phyloP scores from a whole-genome alignment of 371 early-diverging fungal species.

The Lichtheimia ramosa region DNA sequence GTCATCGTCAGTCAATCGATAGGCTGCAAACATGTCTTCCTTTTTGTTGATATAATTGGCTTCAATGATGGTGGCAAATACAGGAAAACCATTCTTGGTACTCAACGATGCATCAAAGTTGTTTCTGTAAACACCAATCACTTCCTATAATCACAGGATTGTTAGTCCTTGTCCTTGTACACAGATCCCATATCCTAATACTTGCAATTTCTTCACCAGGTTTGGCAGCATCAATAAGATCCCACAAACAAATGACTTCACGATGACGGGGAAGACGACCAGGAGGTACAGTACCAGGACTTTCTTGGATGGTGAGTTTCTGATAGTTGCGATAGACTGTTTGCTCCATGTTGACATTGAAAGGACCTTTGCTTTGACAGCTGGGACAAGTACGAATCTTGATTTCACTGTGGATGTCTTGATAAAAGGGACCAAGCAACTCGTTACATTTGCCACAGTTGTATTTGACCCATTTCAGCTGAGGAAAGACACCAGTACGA shows the following conservation, averaged over 20 bases:
- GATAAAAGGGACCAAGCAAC: slow-evolving; percentile 94
- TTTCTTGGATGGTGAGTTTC: slow-evolving; percentile 97
- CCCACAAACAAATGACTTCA: slow-evolving; percentile 96
- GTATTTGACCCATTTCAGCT: slow-evolving; percentile 96
- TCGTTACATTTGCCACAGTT: slow-evolving; percentile 96
- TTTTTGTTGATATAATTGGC: slow-evolving; percentile 91
- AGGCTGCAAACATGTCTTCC: slow-evolving; percentile 85
- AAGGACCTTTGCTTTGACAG: slow-evolving; percentile 96
- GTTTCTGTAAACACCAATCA: slow-evolving; percentile 98
- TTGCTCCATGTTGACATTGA: slow-evolving; percentile 88
- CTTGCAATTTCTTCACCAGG: slow-evolving; percentile 98
- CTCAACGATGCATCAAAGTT: slow-evolving; percentile 92
- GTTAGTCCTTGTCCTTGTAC: not conserved
- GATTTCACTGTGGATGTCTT: slow-evolving; percentile 86
- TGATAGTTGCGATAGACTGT: slow-evolving; percentile 99
- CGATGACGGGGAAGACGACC: slow-evolving; percentile 97
- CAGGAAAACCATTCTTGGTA: slow-evolving; percentile 96
- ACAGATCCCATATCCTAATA: not conserved
- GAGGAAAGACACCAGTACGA: slow-evolving; percentile 95
- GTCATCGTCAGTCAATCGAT: slow-evolving; percentile 92
- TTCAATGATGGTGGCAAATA: slow-evolving; percentile 96
- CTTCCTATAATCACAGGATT: slow-evolving; percentile 53
- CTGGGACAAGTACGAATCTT: slow-evolving; percentile 88
- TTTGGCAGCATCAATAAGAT: slow-evolving; percentile 96
- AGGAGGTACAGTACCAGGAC: slow-evolving; percentile 97